These are phyloP conservation scores for Pleurotus salmoneostramineus DNA, from an alignment of 768 basidiomycete genomes.

Conservation along the genomic window DNA sequence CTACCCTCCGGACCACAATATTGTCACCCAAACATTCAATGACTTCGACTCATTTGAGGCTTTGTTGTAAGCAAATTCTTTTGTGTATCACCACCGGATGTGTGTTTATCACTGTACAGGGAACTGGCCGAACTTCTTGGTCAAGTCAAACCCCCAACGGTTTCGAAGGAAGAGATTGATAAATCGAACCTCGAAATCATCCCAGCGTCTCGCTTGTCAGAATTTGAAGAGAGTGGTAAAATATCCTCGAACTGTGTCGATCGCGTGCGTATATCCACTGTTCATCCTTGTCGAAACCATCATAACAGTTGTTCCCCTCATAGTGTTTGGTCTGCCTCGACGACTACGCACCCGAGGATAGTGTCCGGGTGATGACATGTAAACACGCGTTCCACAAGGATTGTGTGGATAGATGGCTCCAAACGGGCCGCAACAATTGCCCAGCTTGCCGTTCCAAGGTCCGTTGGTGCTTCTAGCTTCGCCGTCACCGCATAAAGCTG, in stretches of 20 bases:
- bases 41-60: conserved; percentile 79
- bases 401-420: conserved; percentile 89
- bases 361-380: conserved; percentile 78
- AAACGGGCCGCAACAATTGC: conserved; percentile 84
- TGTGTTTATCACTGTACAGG: conserved; percentile 29
- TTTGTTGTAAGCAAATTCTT: conserved; percentile 46
- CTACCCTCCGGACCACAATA: conserved; percentile 86
- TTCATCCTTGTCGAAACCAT: not conserved
- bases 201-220: conserved; percentile 46
- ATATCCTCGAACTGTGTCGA: conserved; percentile 79
- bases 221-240: conserved; percentile 57
- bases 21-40: conserved; percentile 73
- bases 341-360: conserved; percentile 76
- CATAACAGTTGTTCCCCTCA: not conserved
- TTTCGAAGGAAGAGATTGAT: conserved; percentile 79
- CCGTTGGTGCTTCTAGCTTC: conserved; percentile 9
- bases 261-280: conserved; percentile 44
- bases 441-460: conserved; percentile 86
- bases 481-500: not conserved
- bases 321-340: conserved; percentile 86
- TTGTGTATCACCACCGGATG: not conserved
- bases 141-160: conserved; percentile 80
- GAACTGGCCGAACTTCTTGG: conserved; percentile 83
- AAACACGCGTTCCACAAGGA: conserved; percentile 86
- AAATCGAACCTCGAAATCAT: conserved; percentile 79